Evolutionary conservation across 2,329 filamentous ascomycete species (phyloP).

Genomic region (Penicillium aurantiogriseum): DNA sequence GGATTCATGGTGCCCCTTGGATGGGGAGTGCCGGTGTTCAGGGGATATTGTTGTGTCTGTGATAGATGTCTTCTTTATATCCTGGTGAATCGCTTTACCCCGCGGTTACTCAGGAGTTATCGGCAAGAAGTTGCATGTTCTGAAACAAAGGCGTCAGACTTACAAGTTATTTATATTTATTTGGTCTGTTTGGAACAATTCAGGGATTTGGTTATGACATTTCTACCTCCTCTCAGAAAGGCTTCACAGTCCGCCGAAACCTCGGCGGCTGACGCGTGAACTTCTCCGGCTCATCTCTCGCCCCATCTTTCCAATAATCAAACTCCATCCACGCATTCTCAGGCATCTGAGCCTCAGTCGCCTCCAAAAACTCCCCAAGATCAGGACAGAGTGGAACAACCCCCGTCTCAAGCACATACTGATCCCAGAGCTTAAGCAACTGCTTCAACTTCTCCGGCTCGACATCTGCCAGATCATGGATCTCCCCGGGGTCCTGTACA

Average conservation of each 20-base stretch:
- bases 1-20: no score
- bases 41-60: neutral
- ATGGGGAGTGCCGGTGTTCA: no score
- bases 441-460: conserved; percentile 48
- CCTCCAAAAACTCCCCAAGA: conserved; percentile 58
- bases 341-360: conserved; percentile 63
- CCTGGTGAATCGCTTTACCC: neutral
- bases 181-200: neutral
- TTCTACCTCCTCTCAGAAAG: conserved; percentile 23
- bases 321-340: conserved; percentile 67
- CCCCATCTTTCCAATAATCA: conserved; percentile 61
- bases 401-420: conserved; percentile 59
- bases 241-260: conserved; percentile 38
- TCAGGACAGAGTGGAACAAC: conserved; percentile 60
- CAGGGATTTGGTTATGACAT: no score
- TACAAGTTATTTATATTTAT: neutral
- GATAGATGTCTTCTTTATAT: neutral
- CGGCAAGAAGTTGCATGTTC: neutral
- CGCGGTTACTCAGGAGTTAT: neutral
- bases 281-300: conserved; percentile 49
- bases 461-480: conserved; percentile 44
- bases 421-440: conserved; percentile 56
- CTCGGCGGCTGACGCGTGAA: conserved; percentile 41
- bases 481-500: conserved; percentile 52
- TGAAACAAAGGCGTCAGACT: neutral